Evolutionary conservation across 1,139 yeast species (phyloP).

Genomic region (Suhomyces kunorum): DNA sequence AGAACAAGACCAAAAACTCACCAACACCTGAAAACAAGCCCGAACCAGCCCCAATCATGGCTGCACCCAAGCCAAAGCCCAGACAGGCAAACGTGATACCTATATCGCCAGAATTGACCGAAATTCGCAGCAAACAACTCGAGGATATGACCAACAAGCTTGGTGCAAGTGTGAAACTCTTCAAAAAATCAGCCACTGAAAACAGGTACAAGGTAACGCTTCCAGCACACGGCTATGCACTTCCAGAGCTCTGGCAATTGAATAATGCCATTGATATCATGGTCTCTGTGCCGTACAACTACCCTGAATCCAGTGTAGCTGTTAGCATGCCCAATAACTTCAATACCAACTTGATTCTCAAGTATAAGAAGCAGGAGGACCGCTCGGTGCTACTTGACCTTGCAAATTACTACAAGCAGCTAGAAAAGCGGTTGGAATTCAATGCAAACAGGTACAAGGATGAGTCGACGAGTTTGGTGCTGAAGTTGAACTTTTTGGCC

Average conservation of each 20-base stretch:
- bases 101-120: slow-evolving; percentile 14
- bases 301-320: slow-evolving; percentile 17
- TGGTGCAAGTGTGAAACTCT: slow-evolving; percentile 25
- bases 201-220: slow-evolving; percentile 26
- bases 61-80: neutral
- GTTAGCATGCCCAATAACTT: slow-evolving; percentile 28
- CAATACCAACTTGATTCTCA: slow-evolving; percentile 26
- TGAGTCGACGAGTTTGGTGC: slow-evolving; percentile 23
- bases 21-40: neutral
- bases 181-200: slow-evolving; percentile 25
- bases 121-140: slow-evolving; percentile 22
- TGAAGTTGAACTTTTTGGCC: slow-evolving; percentile 31
- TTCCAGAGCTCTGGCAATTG: slow-evolving; percentile 19
- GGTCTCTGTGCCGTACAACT: slow-evolving; percentile 20
- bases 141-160: slow-evolving; percentile 28
- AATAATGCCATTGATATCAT: slow-evolving; percentile 19
- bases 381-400: slow-evolving; percentile 17
- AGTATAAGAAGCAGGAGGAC: slow-evolving; percentile 18
- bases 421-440: slow-evolving; percentile 27
- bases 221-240: slow-evolving; percentile 18
- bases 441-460: slow-evolving; percentile 24
- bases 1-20: slow-evolving; percentile 7
- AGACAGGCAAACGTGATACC: neutral
- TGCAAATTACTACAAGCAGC: slow-evolving; percentile 20
- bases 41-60: neutral